These are phyloP conservation scores for Solanum sitiens DNA, from an alignment of 257 asterid genomes.

Conservation along the genomic window DNA sequence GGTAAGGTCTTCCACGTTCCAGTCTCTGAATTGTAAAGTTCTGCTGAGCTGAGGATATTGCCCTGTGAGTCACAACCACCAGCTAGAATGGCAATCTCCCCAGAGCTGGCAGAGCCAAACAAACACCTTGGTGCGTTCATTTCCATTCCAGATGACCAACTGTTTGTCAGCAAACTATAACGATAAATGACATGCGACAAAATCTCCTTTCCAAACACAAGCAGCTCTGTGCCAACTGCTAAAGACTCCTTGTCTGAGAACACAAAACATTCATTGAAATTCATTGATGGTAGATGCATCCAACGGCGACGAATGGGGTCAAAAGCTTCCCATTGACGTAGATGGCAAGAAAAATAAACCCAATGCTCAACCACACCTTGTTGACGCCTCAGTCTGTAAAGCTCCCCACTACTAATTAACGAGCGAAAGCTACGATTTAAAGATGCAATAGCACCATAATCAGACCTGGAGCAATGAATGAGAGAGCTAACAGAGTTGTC, in stretches of 20 bases:
- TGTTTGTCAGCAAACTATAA: constrained; percentile 74
- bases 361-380: constrained; percentile 74
- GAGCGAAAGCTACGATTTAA: constrained; percentile 62
- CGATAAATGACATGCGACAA: constrained; percentile 61
- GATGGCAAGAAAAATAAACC: constrained; percentile 92
- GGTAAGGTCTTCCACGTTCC: constrained; percentile 62
- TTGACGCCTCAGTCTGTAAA: constrained; percentile 55
- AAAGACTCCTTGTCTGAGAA: constrained; percentile 84
- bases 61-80: constrained; percentile 75
- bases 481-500: constrained; percentile 83
- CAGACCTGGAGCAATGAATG: constrained; percentile 71
- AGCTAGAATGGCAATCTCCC: constrained; percentile 74
- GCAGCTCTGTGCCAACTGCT: constrained; percentile 98
- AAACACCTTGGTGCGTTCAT: constrained; percentile 81
- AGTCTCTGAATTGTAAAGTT: constrained; percentile 41
- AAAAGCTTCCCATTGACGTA: constrained; percentile 92
- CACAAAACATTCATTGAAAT: constrained; percentile 57
- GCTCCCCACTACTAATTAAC: constrained; percentile 61
- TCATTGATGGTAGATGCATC: constrained; percentile 83
- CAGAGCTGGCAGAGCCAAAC: constrained; percentile 84
- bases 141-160: constrained; percentile 76
- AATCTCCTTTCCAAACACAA: constrained; percentile 70
- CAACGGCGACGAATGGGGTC: constrained; percentile 81
- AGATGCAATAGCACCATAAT: constrained; percentile 78
- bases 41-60: constrained; percentile 47